phyloP scores from a whole-genome alignment of 2,329 filamentous ascomycete species.

The Talaromyces sp. region DNA sequence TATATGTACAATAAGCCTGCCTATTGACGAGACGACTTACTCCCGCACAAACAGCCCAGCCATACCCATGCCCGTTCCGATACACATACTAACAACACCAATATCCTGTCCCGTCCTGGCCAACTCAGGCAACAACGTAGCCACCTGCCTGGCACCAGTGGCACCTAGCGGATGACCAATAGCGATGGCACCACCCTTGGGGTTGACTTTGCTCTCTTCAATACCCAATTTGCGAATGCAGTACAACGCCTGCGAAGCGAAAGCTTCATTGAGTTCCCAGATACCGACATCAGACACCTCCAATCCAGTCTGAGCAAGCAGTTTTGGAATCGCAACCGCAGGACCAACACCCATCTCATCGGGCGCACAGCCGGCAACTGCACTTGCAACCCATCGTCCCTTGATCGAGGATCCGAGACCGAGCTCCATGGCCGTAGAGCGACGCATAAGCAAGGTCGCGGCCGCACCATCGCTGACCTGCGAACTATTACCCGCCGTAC shows the following conservation, averaged over 20 bases:
- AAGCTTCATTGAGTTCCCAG: slow-evolving; percentile 92
- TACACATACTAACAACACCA: slow-evolving; percentile 88
- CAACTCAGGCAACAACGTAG: slow-evolving; percentile 68
- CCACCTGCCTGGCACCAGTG: slow-evolving; percentile 76
- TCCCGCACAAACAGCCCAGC: slow-evolving; percentile 64
- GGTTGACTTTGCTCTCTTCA: slow-evolving; percentile 72
- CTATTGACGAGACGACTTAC: slow-evolving; percentile 31
- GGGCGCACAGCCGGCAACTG: slow-evolving; percentile 72
- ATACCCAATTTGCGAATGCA: slow-evolving; percentile 62
- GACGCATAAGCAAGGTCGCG: slow-evolving; percentile 76
- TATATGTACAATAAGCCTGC: slow-evolving; percentile 1
- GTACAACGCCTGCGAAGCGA: slow-evolving; percentile 63
- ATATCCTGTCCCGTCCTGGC: slow-evolving; percentile 65
- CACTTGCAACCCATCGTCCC: slow-evolving; percentile 75
- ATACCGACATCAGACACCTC: slow-evolving; percentile 66
- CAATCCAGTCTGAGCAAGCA: slow-evolving; percentile 67
- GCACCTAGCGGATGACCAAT: slow-evolving; percentile 54
- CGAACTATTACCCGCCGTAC: slow-evolving; percentile 79
- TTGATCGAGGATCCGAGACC: slow-evolving; percentile 68
- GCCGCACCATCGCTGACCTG: slow-evolving; percentile 89
- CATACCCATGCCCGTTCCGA: slow-evolving; percentile 78
- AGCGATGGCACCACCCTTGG: slow-evolving; percentile 91
- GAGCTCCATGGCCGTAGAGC: slow-evolving; percentile 71
- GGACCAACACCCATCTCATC: slow-evolving; percentile 95
- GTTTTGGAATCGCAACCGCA: slow-evolving; percentile 76